Evolutionary conservation across 805 yeast species (phyloP), one percentile per base, ranked within the genome.

Genomic region (Cyberlindnera mississippiensis): DNA sequence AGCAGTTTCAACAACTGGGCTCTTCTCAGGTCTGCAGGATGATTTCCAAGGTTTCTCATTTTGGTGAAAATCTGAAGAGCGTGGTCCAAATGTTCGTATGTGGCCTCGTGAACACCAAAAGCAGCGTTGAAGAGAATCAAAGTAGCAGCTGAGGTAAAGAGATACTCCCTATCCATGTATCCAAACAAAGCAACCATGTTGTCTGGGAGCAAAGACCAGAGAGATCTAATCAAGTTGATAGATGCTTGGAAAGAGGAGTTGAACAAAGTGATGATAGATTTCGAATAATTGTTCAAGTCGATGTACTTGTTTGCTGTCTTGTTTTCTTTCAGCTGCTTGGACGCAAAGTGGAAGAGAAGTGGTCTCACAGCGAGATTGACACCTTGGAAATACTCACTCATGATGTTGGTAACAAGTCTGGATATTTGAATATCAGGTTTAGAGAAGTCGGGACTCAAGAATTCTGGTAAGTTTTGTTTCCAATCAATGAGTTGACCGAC

Each of bases 161-260:
- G 64, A 56, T 85, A 85, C 55, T 85, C 95, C 52, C 95, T 69
- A 57, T 85, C 95, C 91, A 85, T 84, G 69, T 86, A 85, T 2
- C 95, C 93, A 63, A 85, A 85, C 33, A 84, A 61, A 1, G 95
- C 91, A n/a, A 85, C 81, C 88, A 82, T 82, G 50, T 82, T 83
- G 42, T 81, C 85, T 0, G 85, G 86, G 57, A 81, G 68, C 35
- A 85, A 64, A 0, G 83, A 80, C 91, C 91, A 84, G 3, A 85
- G 64, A 1, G 84, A 77, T 48, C 86, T 68, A 30, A 85, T 76
- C 0, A 89, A 80, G 56, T 84, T 83, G 35, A 85, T 82, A 0
- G 90, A 82, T 0, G 89, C 91, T 56, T 84, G 91, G 59, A 85
- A 79, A 0, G 90, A 82, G 3, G 89, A 82, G 59, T 84, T 85